Evolutionary conservation across 1,139 yeast genomes (phyloP).

Genomic region (Saccharomyces pastorianus): DNA sequence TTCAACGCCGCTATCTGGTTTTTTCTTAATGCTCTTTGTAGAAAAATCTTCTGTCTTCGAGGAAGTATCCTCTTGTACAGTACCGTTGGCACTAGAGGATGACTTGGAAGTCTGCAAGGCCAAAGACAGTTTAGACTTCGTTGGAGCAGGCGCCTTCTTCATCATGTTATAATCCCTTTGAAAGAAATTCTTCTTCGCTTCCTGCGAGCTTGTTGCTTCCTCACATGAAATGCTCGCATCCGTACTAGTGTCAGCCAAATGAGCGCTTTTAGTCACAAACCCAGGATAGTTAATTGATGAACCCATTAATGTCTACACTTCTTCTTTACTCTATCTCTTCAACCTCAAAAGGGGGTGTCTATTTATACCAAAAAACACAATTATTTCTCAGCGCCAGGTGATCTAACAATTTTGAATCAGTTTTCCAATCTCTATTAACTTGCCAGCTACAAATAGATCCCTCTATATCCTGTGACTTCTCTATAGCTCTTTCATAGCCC

Average conservation of each 20-base stretch:
- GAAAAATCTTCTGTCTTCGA: not conserved
- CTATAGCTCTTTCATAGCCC: not conserved
- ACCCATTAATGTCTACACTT: constrained; percentile 12
- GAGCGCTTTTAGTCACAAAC: constrained; percentile 11
- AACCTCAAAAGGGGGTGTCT: not conserved
- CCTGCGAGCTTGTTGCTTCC: not conserved
- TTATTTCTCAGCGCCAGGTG: not conserved
- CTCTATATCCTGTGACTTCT: not conserved
- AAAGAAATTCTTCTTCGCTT: not conserved
- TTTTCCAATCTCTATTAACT: not conserved
- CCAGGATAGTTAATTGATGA: constrained; percentile 21
- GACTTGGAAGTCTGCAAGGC: constrained; percentile 15
- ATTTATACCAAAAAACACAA: not conserved
- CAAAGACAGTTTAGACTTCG: constrained; percentile 23
- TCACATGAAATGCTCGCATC: not conserved
- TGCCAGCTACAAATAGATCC: not conserved
- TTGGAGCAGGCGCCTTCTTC: constrained; percentile 6
- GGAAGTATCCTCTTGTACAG: not conserved
- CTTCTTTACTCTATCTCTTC: constrained; percentile 1
- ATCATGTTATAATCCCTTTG: not conserved
- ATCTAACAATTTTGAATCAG: not conserved
- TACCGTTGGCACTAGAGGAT: not conserved
- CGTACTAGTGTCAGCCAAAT: constrained; percentile 1
- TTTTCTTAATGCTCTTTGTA: not conserved
- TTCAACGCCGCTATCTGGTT: not conserved